Evolutionary conservation across 2,329 filamentous ascomycete genomes (phyloP), one percentile per base, ranked within the genome.

Genomic region (Exophiala viscosa): DNA sequence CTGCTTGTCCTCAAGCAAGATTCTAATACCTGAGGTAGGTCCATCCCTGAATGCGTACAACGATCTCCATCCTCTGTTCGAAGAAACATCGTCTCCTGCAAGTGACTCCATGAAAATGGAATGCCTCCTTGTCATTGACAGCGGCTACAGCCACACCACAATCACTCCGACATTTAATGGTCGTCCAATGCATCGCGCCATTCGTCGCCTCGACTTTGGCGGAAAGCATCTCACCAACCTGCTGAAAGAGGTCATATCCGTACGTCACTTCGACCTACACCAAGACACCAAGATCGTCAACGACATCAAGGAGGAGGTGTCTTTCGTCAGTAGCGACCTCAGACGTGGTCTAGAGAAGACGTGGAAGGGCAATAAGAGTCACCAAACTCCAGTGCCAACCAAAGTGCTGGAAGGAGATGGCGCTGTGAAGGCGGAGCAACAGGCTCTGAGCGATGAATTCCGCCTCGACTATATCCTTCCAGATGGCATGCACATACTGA

Each of bases 191-290:
- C 90, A 96, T 60, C 76, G 84, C 0, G 90, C 88, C 0, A 82
- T 95, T 49, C 85, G 92, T 15, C 81, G 93, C 35, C 82, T 99
- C 42, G 90, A 96, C 49, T 80, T 97, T 5, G 93, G 93, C 39
- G 93, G 93, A 52, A 97, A 96, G 70, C 81, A 95, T 46, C 74
- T 99, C 57, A 96, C 92, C 17, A 97, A 97, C 68, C 87, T 95
- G 67, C 78, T 99, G 32, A 92, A 93, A 43, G 88, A 93, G 51
- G 79, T 95, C 13, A 83, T 97, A 14, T 96, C 91, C 1, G 79
- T 95, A 11, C 86, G 93, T 5, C 90, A 96, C 65, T 96, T 95
- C 70, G 92, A 96, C 67, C 91, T 99, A 83, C 84, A 93, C 57
- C 91, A 95, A 68, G 93, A 99, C 64, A 86, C 88, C 1, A 86